Evolutionary conservation across 352 stramenopile genomes (phyloP).

Genomic region (Globisporangium barbulae): DNA sequence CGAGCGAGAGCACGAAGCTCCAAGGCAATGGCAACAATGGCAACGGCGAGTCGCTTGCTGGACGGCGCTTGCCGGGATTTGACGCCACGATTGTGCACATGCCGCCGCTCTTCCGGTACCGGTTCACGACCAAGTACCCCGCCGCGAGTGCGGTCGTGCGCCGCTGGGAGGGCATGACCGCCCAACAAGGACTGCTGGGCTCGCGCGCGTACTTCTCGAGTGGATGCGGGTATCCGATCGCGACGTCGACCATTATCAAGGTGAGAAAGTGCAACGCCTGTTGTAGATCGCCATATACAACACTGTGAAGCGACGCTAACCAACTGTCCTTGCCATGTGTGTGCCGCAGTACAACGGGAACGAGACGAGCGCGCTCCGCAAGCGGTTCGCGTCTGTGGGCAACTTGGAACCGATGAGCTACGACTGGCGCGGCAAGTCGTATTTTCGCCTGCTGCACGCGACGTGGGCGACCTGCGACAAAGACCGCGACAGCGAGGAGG

Average conservation of each 20-base stretch:
- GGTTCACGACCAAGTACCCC: constrained; percentile 76
- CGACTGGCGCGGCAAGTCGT: constrained; percentile 85
- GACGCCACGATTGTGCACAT: constrained; percentile 64
- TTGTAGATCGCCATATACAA: neutral
- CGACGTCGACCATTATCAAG: constrained; percentile 77
- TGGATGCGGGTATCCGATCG: constrained; percentile 80
- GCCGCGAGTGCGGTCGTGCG: constrained; percentile 72
- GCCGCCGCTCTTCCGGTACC: constrained; percentile 66
- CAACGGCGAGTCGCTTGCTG: constrained; percentile 43
- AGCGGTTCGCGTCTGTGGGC: constrained; percentile 55
- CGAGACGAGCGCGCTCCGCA: constrained; percentile 47
- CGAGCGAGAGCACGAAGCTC: constrained; percentile 6
- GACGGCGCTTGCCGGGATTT: constrained; percentile 63
- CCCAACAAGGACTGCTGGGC: constrained; percentile 65
- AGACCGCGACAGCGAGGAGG: constrained; percentile 75
- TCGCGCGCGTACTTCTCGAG: constrained; percentile 80
- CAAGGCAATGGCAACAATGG: neutral
- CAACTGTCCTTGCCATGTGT: neutral
- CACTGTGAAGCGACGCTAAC: neutral
- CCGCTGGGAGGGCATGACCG: constrained; percentile 65
- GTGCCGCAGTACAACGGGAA: constrained; percentile 73
- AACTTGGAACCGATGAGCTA: constrained; percentile 59
- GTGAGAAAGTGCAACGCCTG: constrained; percentile 19
- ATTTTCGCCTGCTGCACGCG: constrained; percentile 79
- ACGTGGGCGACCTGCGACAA: constrained; percentile 70